Base-by-base conservation (phyloP, 2,329 filamentous ascomycete species). In the Diaporthe sp. region DNA sequence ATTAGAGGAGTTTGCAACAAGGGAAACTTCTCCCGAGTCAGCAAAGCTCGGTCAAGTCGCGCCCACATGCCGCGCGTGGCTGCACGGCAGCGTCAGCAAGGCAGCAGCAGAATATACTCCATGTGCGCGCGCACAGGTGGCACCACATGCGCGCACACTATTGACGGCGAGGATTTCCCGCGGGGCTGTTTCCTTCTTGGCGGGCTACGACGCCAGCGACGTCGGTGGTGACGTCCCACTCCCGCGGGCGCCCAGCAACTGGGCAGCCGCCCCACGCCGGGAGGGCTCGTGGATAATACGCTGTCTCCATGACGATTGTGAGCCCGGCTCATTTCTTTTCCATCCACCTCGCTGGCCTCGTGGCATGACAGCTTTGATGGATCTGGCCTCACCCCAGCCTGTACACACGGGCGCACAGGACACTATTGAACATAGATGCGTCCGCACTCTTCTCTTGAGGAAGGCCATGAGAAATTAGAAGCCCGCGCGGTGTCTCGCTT, bases 51-150 rank as follows among this genome's bases (percentile, higher is more conserved):
- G 31, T 39, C 31, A 25, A 34, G 31, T 47, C 47, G 37, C 65
- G 31, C 65, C 65, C 65, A 70, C 65, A 70, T 55, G 49, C 65
- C 65, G 65, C 65, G 49, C 49, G n/a, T 70, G 49, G 49, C 65
- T 53, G 47, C 65, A 55, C 65, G 31, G 6, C 25, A 70, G 49
- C 65, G 49, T 70, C 65, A 70, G 65, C 47, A 53, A 53, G 44
- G 34, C 47, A 70, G 65, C 65, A 67, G 44, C 28, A 55, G 53
- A 34, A 9, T 17, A 12, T 28, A 37, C 13, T 25, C 44, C 47
- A 44, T 22, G 13, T 31, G 28, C 34, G n/a, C 39, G 42, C 47
- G 39, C 25, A 55, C n/a, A 53, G 13, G 65, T 55, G 49, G 65
- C 65, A 70, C 65, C 65, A 47, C 49, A 51, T 25, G 31, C 65